Evolutionary conservation across 2,329 filamentous ascomycete species (phyloP).

Genomic region (Epichloe amarillans): DNA sequence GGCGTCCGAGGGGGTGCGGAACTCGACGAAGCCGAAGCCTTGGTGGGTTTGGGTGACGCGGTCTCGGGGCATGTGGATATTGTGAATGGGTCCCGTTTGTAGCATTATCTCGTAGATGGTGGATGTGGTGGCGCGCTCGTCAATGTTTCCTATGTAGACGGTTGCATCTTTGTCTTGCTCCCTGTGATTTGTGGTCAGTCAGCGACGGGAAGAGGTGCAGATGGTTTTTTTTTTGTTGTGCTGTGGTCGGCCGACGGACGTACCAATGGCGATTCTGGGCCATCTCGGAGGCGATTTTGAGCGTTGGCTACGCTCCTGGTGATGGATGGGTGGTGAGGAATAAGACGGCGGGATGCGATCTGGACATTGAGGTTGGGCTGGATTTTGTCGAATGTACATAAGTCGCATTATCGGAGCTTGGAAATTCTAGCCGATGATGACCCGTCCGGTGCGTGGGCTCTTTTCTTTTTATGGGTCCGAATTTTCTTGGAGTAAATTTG

Average conservation of each 20-base stretch:
- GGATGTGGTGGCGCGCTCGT: constrained; percentile 84
- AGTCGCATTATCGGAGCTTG: neutral
- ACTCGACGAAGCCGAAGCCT: constrained; percentile 98
- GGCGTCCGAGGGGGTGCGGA: constrained; percentile 86
- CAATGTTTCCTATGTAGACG: constrained; percentile 95
- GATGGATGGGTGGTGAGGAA: neutral
- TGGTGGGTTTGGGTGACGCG: constrained; percentile 94
- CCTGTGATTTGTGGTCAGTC: constrained; percentile 33
- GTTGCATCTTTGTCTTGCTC: constrained; percentile 98
- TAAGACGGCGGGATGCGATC: neutral
- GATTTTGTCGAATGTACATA: neutral
- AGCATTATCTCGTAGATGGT: constrained; percentile 97
- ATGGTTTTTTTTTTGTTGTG: neutral
- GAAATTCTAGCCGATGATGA: constrained; percentile 17
- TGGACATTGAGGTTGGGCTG: neutral
- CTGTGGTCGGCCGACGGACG: constrained; percentile 9
- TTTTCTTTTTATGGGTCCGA: neutral
- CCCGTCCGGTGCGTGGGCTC: constrained; percentile 8
- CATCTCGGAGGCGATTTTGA: constrained; percentile 34
- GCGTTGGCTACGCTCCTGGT: neutral
- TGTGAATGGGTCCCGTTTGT: constrained; percentile 91
- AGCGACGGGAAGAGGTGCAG: neutral
- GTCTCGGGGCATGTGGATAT: constrained; percentile 96
- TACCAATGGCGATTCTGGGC: constrained; percentile 64
- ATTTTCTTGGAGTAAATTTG: neutral